A percentile compares a stretch with the other conserved stretches of the same genome.
These are phyloP conservation scores for Lycium ferocissimum DNA, from an alignment of 257 asterid species.

Conservation along the genomic window DNA sequence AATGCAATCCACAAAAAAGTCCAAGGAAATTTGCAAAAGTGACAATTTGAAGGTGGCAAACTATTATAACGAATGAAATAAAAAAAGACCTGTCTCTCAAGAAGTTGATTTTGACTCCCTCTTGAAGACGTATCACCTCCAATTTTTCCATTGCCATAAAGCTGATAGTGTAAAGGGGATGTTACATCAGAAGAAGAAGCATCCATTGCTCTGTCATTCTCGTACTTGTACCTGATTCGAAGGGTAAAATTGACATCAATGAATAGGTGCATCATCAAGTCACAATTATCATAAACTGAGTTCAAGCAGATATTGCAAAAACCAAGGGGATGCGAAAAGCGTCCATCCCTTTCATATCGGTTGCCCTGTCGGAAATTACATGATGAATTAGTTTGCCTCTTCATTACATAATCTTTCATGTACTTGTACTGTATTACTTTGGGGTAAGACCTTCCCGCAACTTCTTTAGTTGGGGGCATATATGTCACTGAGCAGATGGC, in stretches of 20 bases:
- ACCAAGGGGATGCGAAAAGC: neutral
- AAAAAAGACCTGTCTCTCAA: constrained; percentile 89
- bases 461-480: too few relatives aligned
- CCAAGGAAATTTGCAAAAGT: neutral
- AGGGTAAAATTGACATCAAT: neutral
- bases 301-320: neutral
- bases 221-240: constrained; percentile 85
- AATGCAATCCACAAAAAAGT: neutral
- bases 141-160: constrained; percentile 86
- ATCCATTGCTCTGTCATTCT: constrained; percentile 82
- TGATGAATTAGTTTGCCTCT: neutral
- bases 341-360: neutral
- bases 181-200: constrained; percentile 81
- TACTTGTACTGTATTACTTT: too few relatives aligned
- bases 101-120: constrained; percentile 92
- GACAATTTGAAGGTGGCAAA: neutral
- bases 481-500: too few relatives aligned
- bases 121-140: constrained; percentile 77
- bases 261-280: neutral
- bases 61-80: neutral
- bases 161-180: constrained; percentile 90
- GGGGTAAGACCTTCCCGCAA: too few relatives aligned
- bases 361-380: neutral
- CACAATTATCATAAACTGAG: neutral
- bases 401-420: neutral